phyloP scores from a whole-genome alignment of 805 yeast genomes.

The Metschnikowia henanensis region DNA sequence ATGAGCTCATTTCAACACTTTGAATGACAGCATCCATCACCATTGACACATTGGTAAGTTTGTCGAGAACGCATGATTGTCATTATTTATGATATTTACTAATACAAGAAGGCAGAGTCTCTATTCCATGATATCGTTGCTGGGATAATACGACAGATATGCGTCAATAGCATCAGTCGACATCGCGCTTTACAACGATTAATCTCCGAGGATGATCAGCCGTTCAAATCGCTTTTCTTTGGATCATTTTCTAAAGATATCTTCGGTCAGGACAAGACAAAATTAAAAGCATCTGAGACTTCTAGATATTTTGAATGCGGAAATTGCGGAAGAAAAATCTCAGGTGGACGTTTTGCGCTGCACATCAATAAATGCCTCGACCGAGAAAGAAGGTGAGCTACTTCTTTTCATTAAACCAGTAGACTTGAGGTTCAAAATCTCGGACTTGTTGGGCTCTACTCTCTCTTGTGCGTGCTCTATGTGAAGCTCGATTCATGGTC shows the following conservation, averaged over 20 bases:
- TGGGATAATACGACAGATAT: constrained; percentile 32
- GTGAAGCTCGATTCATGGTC: too few species aligned
- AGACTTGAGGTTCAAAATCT: too few species aligned
- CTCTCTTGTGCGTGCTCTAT: too few species aligned
- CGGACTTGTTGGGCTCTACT: too few species aligned
- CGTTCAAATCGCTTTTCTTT: neutral
- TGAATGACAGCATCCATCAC: constrained; percentile 11
- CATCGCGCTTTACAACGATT: constrained; percentile 7
- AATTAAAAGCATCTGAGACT: constrained; percentile 44
- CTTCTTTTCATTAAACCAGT: too few species aligned
- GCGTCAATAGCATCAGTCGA: constrained; percentile 12
- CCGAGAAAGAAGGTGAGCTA: constrained; percentile 5
- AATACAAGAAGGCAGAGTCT: constrained; percentile 35
- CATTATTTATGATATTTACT: neutral
- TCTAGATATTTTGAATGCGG: constrained; percentile 70
- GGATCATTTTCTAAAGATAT: constrained; percentile 34
- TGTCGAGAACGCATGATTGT: neutral
- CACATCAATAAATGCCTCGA: constrained; percentile 90
- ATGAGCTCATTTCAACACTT: neutral
- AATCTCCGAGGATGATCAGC: neutral
- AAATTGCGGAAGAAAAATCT: constrained; percentile 82
- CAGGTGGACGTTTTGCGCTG: constrained; percentile 90
- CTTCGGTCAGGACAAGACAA: constrained; percentile 50
- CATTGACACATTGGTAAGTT: constrained; percentile 18
- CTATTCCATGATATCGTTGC: constrained; percentile 34